These are phyloP conservation scores for Blastosporella zonata DNA, from an alignment of 1,284 basidiomycete genomes.

Conservation along the genomic window DNA sequence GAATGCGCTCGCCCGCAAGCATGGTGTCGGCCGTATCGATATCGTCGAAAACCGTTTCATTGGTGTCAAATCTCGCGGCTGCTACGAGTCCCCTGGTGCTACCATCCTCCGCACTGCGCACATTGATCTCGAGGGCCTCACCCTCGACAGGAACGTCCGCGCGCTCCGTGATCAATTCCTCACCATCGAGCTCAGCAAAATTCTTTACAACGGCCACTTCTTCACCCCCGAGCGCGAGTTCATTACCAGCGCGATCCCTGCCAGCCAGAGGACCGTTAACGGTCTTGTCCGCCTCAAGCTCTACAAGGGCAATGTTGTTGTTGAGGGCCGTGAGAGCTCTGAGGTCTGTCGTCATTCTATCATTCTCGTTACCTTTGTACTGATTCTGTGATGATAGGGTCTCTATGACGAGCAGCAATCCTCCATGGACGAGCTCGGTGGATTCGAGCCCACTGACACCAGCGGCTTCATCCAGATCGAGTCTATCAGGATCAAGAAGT, in stretches of 20 bases:
- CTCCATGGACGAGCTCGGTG: slow-evolving; percentile 99
- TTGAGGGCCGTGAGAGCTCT: slow-evolving; percentile 89
- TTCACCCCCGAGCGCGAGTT: slow-evolving; percentile 99
- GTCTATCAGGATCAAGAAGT: slow-evolving; percentile 96
- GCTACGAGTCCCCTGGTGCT: slow-evolving; percentile 96
- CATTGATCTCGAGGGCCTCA: slow-evolving; percentile 96
- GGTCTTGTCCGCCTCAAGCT: slow-evolving; percentile 88
- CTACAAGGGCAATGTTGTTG: slow-evolving; percentile 95
- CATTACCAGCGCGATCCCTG: slow-evolving; percentile 83
- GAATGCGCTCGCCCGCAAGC: slow-evolving; percentile 90
- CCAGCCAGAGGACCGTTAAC: slow-evolving; percentile 95
- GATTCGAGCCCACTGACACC: slow-evolving; percentile 92
- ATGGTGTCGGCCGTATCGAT: slow-evolving; percentile 96
- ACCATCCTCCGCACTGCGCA: slow-evolving; percentile 96
- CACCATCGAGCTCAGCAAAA: slow-evolving; percentile 85
- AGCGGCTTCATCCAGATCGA: slow-evolving; percentile 94
- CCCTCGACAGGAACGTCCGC: slow-evolving; percentile 95
- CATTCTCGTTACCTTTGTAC: background rate
- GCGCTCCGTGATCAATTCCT: slow-evolving; percentile 94
- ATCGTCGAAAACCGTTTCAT: slow-evolving; percentile 99
- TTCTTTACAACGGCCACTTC: slow-evolving; percentile 96
- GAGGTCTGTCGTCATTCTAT: slow-evolving; percentile 52
- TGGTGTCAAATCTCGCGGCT: slow-evolving; percentile 97
- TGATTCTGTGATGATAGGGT: slow-evolving; percentile 46
- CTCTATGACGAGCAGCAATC: slow-evolving; percentile 96